Conservation (phyloP, 2,329 filamentous ascomycete genomes). For the Calonectria ilicicola region DNA sequence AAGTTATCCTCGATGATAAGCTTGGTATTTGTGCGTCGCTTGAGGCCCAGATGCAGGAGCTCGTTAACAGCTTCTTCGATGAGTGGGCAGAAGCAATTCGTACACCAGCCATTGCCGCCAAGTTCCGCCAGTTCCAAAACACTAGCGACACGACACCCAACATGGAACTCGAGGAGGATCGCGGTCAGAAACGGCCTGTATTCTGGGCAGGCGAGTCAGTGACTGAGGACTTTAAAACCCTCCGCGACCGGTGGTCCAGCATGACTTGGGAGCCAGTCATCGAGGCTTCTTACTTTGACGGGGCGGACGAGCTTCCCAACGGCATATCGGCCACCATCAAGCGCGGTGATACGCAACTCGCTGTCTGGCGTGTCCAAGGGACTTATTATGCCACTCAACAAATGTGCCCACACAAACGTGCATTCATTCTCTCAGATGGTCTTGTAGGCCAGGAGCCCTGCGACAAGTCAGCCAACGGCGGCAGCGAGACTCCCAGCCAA, state of each 20-base stretch:
- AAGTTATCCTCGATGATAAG: conserved; percentile 87
- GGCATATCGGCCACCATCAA: conserved; percentile 84
- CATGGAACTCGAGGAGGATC: conserved; percentile 78
- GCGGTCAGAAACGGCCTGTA: conserved; percentile 78
- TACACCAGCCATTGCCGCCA: conserved; percentile 73
- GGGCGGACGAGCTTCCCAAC: conserved; percentile 72
- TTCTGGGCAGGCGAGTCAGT: conserved; percentile 80
- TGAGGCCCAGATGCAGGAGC: conserved; percentile 87
- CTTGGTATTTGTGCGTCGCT: conserved; percentile 87
- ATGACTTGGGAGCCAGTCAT: conserved; percentile 84
- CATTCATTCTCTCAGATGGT: conserved; percentile 90
- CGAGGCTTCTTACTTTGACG: conserved; percentile 75
- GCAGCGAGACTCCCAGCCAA: conserved; percentile 46
- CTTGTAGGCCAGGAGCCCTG: conserved; percentile 76
- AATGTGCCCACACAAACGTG: conserved; percentile 94
- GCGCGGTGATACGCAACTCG: conserved; percentile 88
- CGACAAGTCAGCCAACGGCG: conserved; percentile 36
- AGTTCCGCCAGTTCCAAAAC: conserved; percentile 88
- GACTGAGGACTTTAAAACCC: conserved; percentile 78
- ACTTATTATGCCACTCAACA: conserved; percentile 89
- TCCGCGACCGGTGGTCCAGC: conserved; percentile 69
- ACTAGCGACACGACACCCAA: conserved; percentile 76
- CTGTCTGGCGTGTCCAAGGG: conserved; percentile 85
- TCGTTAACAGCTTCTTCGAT: conserved; percentile 88
- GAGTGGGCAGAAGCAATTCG: conserved; percentile 90